Base-by-base conservation (phyloP, 345 rosid species). In the Ailanthus altissimus region DNA sequence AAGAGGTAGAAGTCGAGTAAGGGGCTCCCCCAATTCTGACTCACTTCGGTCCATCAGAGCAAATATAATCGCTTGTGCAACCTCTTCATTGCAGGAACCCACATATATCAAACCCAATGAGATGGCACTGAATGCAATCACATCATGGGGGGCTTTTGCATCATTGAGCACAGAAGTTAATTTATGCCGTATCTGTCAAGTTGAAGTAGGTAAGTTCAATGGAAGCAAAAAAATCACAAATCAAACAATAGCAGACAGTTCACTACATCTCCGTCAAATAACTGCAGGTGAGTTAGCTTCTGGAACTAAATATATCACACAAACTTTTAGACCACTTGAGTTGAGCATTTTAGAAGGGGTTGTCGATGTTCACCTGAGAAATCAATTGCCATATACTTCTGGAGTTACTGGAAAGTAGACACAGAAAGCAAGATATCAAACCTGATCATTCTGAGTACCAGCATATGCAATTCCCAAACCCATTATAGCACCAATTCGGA, bases 391-490 rank as follows among this genome's bases (percentile, higher is more conserved):
- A 50, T 32, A 10, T 56, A 10, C 32, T 54, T 47, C 65, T 25
- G 70, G 23, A 56, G 9, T 23, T 25, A 42, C 26, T 3, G 38
- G 38, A 32, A 32, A 32, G 38, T 9, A 32, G 23, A 77, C 13
- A 69, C 53, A 56, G 47, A 80, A 66, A 13, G 60, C 50, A 68
- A 71, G 15, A 71, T 65, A 73, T 32, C 38, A 76, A 46, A 87
- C 97, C 90, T 84, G 88, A 57, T 89, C 92, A 82, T 91, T 89
- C 85, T 91, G 92, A 79, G 97, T 68, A 78, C 99, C 98, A 23
- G 98, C 98, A 84, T 96, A 93, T 59, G 98, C 88, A 79, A 93
- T 90, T 79, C 97, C 99, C 20, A 94, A 85, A 63, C 99, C 99
- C 97, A 96, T 92, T 53, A 96, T 93, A 75, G 97, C 97, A 78